Evolutionary conservation across 1,284 basidiomycete species (phyloP).

Genomic region (Anthracocystis walkeri): DNA sequence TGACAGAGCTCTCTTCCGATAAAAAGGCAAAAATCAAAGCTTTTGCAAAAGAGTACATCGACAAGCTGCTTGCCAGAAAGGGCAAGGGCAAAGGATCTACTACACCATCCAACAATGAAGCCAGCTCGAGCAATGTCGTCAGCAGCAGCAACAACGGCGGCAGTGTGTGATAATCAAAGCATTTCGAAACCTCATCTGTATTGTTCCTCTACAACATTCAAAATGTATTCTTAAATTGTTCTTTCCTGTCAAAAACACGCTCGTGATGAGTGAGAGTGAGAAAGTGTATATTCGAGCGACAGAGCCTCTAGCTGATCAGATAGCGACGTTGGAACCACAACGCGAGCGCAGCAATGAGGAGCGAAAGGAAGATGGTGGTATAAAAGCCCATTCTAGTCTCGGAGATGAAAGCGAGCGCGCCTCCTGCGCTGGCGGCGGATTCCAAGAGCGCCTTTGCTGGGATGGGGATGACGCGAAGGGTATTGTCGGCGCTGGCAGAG

Average conservation of each 20-base stretch:
- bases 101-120: constrained; percentile 10
- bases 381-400: constrained; percentile 51
- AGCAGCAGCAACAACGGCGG: constrained; percentile 1
- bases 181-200: constrained; percentile 9
- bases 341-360: constrained; percentile 35
- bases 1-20: constrained; percentile 78
- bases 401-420: constrained; percentile 42
- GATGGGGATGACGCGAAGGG: constrained; percentile 78
- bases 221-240: constrained; percentile 5
- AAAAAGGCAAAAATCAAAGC: constrained; percentile 90
- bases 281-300: neutral
- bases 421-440: constrained; percentile 14
- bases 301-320: constrained; percentile 18
- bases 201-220: constrained; percentile 8
- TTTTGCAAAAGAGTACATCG: constrained; percentile 84
- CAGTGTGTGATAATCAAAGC: constrained; percentile 1
- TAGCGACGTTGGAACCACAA: constrained; percentile 41
- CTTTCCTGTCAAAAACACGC: neutral
- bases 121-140: constrained; percentile 1
- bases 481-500: constrained; percentile 91
- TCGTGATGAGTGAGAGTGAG: neutral
- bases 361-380: constrained; percentile 45
- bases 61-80: constrained; percentile 59
- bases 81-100: constrained; percentile 19
- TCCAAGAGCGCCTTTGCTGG: constrained; percentile 66